phyloP scores from a whole-genome alignment of 768 basidiomycete genomes.

The Cyclocybe cylindracea region DNA sequence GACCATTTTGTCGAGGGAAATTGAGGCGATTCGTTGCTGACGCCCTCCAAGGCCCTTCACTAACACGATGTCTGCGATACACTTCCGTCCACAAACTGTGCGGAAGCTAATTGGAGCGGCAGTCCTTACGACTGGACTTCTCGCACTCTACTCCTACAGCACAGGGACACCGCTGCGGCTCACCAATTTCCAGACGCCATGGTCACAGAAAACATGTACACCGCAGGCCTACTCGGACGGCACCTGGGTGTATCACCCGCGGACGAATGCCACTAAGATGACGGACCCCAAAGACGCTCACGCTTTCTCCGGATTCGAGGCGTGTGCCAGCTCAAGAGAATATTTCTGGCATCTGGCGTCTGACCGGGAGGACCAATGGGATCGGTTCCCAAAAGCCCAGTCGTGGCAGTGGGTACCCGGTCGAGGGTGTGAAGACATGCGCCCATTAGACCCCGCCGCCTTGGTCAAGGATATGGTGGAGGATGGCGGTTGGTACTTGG shows the following conservation, averaged over 20 bases:
- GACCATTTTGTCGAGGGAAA: no score
- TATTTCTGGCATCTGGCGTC: constrained; percentile 63
- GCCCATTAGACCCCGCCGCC: constrained; percentile 38
- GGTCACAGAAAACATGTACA: constrained; percentile 20
- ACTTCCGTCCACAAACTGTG: no score
- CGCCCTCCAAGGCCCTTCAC: no score
- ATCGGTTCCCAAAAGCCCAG: constrained; percentile 53
- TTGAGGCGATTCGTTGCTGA: no score
- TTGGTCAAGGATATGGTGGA: constrained; percentile 62
- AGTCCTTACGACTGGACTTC: no score
- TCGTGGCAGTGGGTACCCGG: constrained; percentile 58
- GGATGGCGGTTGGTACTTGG: constrained; percentile 68
- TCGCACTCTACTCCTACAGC: no score
- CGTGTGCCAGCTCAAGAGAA: constrained; percentile 65
- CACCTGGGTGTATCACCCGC: constrained; percentile 42
- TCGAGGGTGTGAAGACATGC: constrained; percentile 39
- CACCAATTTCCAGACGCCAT: background rate
- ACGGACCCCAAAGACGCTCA: constrained; percentile 43
- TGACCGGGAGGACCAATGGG: constrained; percentile 47
- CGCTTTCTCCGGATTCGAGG: constrained; percentile 55
- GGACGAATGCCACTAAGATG: constrained; percentile 35
- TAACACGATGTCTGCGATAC: no score
- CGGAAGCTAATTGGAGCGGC: no score
- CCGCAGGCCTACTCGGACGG: constrained; percentile 34
- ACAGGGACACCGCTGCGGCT: no score